These are phyloP conservation scores for Theobroma cacao DNA, from an alignment of 345 rosid species.

Conservation along the genomic window DNA sequence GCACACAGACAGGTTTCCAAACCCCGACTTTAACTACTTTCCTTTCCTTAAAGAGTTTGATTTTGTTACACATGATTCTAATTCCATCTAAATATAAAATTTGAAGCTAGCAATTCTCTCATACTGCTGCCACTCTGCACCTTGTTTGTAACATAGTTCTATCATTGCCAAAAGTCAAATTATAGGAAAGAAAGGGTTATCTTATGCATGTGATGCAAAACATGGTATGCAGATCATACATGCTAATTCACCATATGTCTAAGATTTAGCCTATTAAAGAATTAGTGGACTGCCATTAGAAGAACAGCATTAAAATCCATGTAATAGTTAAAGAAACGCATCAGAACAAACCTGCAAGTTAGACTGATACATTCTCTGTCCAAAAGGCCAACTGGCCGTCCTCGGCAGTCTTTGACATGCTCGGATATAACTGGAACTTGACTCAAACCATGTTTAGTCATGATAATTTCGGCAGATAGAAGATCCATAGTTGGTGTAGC, in stretches of 20 bases:
- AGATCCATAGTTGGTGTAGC: conserved; percentile 79
- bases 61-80: not conserved
- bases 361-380: conserved; percentile 75
- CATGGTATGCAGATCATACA: not conserved
- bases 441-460: conserved; percentile 53
- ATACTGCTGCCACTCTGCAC: not conserved
- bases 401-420: conserved; percentile 33
- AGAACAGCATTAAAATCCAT: not conserved
- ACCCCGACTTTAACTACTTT: too few species aligned
- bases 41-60: not conserved
- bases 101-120: not conserved
- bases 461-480: conserved; percentile 48
- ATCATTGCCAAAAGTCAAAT: not conserved
- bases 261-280: not conserved
- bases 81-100: conserved; percentile 7
- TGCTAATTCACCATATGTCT: not conserved
- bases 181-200: not conserved
- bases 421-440: conserved; percentile 75
- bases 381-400: conserved; percentile 69
- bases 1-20: not conserved
- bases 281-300: not conserved
- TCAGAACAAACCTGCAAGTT: conserved; percentile 53
- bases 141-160: not conserved
- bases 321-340: not conserved
- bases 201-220: not conserved